phyloP scores from a whole-genome alignment of 768 basidiomycete genomes.

The Lepiota brunneoincarnata region DNA sequence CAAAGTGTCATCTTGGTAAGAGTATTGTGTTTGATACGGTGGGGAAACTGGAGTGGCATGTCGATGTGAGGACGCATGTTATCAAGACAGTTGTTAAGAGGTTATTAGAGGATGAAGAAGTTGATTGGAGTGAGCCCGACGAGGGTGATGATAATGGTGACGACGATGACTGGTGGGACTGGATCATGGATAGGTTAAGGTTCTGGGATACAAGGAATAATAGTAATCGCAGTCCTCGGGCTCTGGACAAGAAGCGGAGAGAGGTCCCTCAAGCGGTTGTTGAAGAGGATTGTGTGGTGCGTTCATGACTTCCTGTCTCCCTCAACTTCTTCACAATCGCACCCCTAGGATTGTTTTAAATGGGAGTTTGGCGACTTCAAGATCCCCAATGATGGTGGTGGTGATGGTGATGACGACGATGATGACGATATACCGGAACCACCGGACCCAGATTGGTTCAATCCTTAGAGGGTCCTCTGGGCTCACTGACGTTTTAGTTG shows the following conservation, averaged over 20 bases:
- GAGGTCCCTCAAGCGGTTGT: slow-evolving; percentile 56
- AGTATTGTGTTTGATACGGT: slow-evolving; percentile 90
- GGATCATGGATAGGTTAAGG: slow-evolving; percentile 8
- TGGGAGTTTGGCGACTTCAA: slow-evolving; percentile 66
- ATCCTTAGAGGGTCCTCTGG: background rate
- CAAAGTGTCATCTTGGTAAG: slow-evolving; percentile 85
- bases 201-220: slow-evolving; percentile 25
- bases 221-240: slow-evolving; percentile 21
- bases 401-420: background rate
- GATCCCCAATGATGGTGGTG: slow-evolving; percentile 3
- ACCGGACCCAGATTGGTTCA: background rate
- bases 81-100: slow-evolving; percentile 69
- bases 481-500: background rate
- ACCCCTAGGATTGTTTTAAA: slow-evolving; percentile 66
- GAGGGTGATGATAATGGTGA: slow-evolving; percentile 16
- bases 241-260: slow-evolving; percentile 23
- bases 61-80: slow-evolving; percentile 75
- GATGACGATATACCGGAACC: slow-evolving; percentile 6
- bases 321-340: background rate
- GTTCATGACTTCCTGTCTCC: slow-evolving; percentile 15
- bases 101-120: slow-evolving; percentile 45
- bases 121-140: slow-evolving; percentile 46
- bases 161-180: slow-evolving; percentile 25
- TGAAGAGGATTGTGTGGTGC: slow-evolving; percentile 63
- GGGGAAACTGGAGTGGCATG: slow-evolving; percentile 73